Base-by-base conservation (phyloP, 768 basidiomycete species). In the Boletellus ananas region DNA sequence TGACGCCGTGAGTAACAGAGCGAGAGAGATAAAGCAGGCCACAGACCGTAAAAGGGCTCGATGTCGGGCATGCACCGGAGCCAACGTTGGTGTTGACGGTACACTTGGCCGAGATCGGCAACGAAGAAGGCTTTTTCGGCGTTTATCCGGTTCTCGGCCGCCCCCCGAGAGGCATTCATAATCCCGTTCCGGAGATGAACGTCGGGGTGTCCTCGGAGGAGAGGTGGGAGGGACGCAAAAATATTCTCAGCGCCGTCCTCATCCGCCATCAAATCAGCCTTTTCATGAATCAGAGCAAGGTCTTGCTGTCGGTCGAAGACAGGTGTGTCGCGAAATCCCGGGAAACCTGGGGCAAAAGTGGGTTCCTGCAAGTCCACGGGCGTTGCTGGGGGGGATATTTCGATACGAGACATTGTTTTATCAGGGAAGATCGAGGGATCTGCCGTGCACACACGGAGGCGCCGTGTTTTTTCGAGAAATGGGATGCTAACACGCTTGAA, bases 81-180 rank as follows among this genome's bases (percentile, higher is more conserved):
- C 95, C 95, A 99, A 45, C 90, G 79, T 60, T 83, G 74, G 60
- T 92, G 87, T 64, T 95, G 93, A 46, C 72, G 73, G 67, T 89
- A 96, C 5, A 98, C 87, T 57, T 86, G 79, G 58, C 85, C 81
- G 37, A 99, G 83, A 69, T 99, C 96, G 11, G 89, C 93, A 11
- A 96, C 94, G 61, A 97, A 98, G 69, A 97, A 98, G 7, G 96
- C 95, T 51, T 84, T 85, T 72, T 97, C 96, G 11, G 93, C 87
- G 61, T 91, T 84, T 17, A 76, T 76, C 55, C 79, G 77, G 50
- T 79, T 74, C 21, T 74, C 75, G 31, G 76, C 75, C 17, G 76
- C 70, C 29, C 76, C 72, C 47, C 72, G 71, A 5, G 77, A 72
- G 1, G 86, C 83, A 23, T 76, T 74, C 73, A 90, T 83, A 47